phyloP scores from a whole-genome alignment of 2,329 filamentous ascomycete species.

The Botrytis elliptica region DNA sequence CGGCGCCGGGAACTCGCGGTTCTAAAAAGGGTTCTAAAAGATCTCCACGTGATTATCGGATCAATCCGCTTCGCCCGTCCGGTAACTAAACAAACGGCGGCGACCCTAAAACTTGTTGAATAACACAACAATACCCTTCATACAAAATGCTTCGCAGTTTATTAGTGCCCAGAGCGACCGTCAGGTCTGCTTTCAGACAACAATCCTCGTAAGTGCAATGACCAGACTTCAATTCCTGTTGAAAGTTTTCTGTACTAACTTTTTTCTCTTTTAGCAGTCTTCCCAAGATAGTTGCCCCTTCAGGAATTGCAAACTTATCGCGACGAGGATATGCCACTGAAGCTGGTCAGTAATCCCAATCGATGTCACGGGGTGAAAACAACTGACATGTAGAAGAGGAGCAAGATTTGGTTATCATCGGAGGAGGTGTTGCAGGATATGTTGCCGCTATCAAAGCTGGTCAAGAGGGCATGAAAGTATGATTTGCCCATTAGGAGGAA shows the following conservation, averaged over 20 bases:
- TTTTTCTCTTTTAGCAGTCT: constrained; percentile 44
- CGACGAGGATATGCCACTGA: constrained; percentile 58
- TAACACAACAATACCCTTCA: constrained; percentile 28
- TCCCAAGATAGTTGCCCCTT: constrained; percentile 49
- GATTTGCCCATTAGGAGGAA: constrained; percentile 25
- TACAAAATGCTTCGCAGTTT: constrained; percentile 59
- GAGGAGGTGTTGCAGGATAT: constrained; percentile 96
- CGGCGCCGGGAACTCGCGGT: constrained; percentile 18
- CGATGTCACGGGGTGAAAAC: constrained; percentile 47
- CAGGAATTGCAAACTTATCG: constrained; percentile 53
- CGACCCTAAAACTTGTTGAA: constrained; percentile 21
- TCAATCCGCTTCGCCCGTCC: constrained; percentile 15
- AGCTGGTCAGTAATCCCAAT: constrained; percentile 37
- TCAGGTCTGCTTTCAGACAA: constrained; percentile 55
- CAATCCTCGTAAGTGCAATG: constrained; percentile 49
- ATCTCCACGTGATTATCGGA: constrained; percentile 10
- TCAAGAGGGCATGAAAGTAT: constrained; percentile 92
- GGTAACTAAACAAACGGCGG: constrained; percentile 13
- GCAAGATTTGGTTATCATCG: constrained; percentile 96
- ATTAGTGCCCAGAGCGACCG: constrained; percentile 58
- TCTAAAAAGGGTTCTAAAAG: neutral
- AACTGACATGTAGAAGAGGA: constrained; percentile 70
- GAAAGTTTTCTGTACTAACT: constrained; percentile 18
- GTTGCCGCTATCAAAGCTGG: constrained; percentile 99
- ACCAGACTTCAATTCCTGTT: constrained; percentile 22